A percentile compares a stretch with the other conserved stretches of the same genome.
phyloP scores from a whole-genome alignment of 495 filamentous ascomycete species.

The Symbiotaphrina buchneri region DNA sequence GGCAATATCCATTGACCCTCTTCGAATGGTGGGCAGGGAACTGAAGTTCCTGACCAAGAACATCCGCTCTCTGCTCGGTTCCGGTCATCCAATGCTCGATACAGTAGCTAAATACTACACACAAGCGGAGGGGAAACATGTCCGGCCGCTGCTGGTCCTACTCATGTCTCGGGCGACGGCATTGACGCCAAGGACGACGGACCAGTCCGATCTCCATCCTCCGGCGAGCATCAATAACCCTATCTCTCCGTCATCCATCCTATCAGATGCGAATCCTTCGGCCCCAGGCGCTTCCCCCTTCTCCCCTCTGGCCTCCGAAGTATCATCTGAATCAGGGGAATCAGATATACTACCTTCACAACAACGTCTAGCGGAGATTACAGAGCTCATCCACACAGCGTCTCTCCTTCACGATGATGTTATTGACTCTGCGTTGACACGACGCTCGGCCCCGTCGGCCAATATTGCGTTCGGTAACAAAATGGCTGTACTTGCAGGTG shows the following conservation, averaged over 20 bases:
- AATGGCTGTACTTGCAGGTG: slow-evolving; percentile 91
- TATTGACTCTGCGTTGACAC: slow-evolving; percentile 71
- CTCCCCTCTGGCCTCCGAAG: slow-evolving; percentile 24
- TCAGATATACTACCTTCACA: slow-evolving; percentile 81
- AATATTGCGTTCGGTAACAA: slow-evolving; percentile 95
- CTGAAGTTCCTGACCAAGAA: slow-evolving; percentile 85
- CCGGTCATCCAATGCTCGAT: slow-evolving; percentile 81
- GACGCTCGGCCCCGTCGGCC: slow-evolving; percentile 65
- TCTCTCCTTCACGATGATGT: slow-evolving; percentile 96
- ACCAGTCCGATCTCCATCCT: slow-evolving; percentile 3
- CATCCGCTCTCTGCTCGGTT: slow-evolving; percentile 69
- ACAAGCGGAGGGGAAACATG: slow-evolving; percentile 88
- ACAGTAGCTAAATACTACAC: slow-evolving; percentile 97
- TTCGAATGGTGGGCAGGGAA: slow-evolving; percentile 65
- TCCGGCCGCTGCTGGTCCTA: slow-evolving; percentile 79
- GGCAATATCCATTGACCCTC: slow-evolving; percentile 17
- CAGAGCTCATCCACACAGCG: slow-evolving; percentile 89
- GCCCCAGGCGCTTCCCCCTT: slow-evolving; percentile 13
- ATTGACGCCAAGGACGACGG: slow-evolving; percentile 37
- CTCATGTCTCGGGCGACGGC: slow-evolving; percentile 90
- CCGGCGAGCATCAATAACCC: slow-evolving; percentile 42
- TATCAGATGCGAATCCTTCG: slow-evolving; percentile 62
- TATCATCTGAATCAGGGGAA: slow-evolving; percentile 23
- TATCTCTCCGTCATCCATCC: slow-evolving; percentile 49
- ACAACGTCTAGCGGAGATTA: slow-evolving; percentile 81